These are phyloP conservation scores for Metschnikowia hibisci DNA, from an alignment of 805 yeast genomes.

Conservation along the genomic window DNA sequence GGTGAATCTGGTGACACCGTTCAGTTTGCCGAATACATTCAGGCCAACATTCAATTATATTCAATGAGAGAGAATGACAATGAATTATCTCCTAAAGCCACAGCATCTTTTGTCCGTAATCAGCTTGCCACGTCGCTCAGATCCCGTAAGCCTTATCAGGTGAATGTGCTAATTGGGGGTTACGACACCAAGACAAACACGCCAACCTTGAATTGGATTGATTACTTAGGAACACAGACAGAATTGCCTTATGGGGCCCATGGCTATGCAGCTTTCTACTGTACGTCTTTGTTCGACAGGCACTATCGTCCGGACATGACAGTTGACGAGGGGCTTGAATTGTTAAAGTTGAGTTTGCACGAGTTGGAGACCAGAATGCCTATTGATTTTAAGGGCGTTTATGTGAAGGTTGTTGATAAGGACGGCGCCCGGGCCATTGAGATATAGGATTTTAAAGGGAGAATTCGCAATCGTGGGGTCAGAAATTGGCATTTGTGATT, in stretches of 20 bases:
- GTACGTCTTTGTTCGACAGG: conserved; percentile 84
- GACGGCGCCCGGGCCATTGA: conserved; percentile 50
- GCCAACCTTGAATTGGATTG: conserved; percentile 83
- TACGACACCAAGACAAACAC: conserved; percentile 54
- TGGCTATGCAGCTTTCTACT: conserved; percentile 97
- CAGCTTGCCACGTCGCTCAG: conserved; percentile 85
- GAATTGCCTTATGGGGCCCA: conserved; percentile 96
- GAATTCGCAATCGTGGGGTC: background rate
- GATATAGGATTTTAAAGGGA: conserved; percentile 6
- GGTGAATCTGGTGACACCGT: conserved; percentile 98
- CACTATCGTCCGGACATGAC: conserved; percentile 79
- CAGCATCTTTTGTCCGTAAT: conserved; percentile 83
- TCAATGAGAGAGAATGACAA: conserved; percentile 74
- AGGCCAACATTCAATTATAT: conserved; percentile 86
- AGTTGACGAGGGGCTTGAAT: conserved; percentile 70
- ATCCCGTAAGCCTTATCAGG: conserved; percentile 91
- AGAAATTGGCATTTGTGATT: too few species aligned
- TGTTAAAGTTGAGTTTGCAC: conserved; percentile 66
- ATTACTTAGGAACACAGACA: conserved; percentile 88
- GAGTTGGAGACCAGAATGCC: conserved; percentile 87
- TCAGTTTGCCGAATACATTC: conserved; percentile 90
- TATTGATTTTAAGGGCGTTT: conserved; percentile 86
- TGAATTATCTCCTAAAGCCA: conserved; percentile 80
- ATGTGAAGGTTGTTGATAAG: conserved; percentile 62
- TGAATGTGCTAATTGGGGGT: conserved; percentile 85